These are phyloP conservation scores for Aspergillus sparsus DNA, from an alignment of 495 filamentous ascomycete species.

Conservation along the genomic window DNA sequence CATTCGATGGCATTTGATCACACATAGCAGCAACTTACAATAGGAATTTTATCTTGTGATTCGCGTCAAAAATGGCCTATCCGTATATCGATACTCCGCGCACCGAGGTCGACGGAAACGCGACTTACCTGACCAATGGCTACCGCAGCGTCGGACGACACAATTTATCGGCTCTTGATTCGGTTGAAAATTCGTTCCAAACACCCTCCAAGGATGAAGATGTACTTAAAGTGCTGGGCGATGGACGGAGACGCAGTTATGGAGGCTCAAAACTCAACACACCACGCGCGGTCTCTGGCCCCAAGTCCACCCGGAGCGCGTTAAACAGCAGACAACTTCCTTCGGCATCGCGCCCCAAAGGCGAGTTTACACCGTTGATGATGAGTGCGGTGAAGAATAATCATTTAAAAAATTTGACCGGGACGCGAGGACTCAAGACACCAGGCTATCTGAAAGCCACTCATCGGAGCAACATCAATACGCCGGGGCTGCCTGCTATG, in stretches of 20 bases:
- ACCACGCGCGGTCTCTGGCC: slow-evolving; percentile 61
- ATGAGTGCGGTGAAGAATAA: slow-evolving; percentile 86
- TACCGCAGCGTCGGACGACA: slow-evolving; percentile 48
- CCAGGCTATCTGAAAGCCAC: slow-evolving; percentile 65
- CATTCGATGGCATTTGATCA: slow-evolving; percentile 27
- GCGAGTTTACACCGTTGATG: slow-evolving; percentile 91
- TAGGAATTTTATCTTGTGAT: slow-evolving; percentile 15
- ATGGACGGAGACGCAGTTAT: slow-evolving; percentile 54
- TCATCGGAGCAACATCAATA: slow-evolving; percentile 63
- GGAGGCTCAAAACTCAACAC: slow-evolving; percentile 63
- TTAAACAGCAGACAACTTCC: slow-evolving; percentile 64
- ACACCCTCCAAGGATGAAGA: slow-evolving; percentile 80
- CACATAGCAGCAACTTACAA: not conserved
- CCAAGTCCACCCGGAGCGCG: slow-evolving; percentile 46
- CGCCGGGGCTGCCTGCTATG: slow-evolving; percentile 59
- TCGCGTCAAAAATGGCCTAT: slow-evolving; percentile 40
- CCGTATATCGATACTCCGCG: slow-evolving; percentile 75
- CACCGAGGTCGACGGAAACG: slow-evolving; percentile 73
- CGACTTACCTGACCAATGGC: slow-evolving; percentile 69
- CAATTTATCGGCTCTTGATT: slow-evolving; percentile 69
- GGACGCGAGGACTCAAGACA: slow-evolving; percentile 60
- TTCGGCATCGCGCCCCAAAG: slow-evolving; percentile 57
- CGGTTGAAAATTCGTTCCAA: slow-evolving; percentile 79
- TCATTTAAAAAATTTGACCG: slow-evolving; percentile 57
- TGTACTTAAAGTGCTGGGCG: slow-evolving; percentile 65